Evolutionary conservation across 306 rosid species (phyloP), one percentile per base, ranked within the genome.

Genomic region (Cucurbita ficifolia): DNA sequence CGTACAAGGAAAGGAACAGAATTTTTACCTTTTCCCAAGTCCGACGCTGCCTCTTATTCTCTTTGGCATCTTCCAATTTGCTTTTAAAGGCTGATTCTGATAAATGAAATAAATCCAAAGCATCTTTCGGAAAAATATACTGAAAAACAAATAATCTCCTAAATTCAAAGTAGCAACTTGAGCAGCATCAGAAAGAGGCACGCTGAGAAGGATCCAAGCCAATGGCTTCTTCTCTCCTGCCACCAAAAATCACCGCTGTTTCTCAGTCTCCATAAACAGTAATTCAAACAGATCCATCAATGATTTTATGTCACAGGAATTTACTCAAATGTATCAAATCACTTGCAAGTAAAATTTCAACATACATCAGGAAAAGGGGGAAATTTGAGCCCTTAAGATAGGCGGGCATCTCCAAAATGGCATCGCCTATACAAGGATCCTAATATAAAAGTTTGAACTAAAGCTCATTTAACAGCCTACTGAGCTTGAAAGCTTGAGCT

Each of bases 1-100:
- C 50, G 80, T 81, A 77, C 84, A 81, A 81, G 84, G 61, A 85
- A 88, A 86, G 93, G 71, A 79, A 72, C 53, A 57, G 65, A 36
- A 51, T 79, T 74, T 75, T 81, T 68, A 79, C 87, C 92, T 88
- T 84, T 77, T 39, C 78, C 80, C 77, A 73, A 22, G 68, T 78
- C 61, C 74, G 74, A 63, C 59, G 75, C 35, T 67, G 81, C 88
- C 85, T 76, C 79, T 70, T 29, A 21, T 58, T 45, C 54, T 62
- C 64, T 61, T 61, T 74, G 42, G 18, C 49, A 12, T 19, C 64
- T 46, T 46, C 76, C 39, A 35, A 45, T 43, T 57, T 73, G 57
- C 71, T 77, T 75, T 68, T 14, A 51, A 76, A 73, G 75, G 56
- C 76, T 64, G 76, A 70, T 53, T 58, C 63, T 57, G n/a, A 21